A percentile compares a stretch with the other conserved stretches of the same genome.
Evolutionary conservation across 495 filamentous ascomycete species (phyloP).

Genomic region (Lichenothelia convexa): DNA sequence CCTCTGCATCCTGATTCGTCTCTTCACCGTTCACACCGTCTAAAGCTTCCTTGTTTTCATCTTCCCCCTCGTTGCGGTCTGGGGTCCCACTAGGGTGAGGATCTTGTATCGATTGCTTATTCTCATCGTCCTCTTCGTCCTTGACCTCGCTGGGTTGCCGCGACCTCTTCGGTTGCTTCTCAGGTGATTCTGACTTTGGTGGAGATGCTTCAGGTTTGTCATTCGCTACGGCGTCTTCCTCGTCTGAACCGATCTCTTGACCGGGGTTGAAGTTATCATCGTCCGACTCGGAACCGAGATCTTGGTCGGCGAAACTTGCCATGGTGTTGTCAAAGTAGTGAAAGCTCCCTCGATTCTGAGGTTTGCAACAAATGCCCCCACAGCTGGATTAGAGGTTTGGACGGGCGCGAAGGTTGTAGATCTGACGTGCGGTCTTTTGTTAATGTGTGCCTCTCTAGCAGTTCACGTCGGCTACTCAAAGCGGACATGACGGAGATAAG

Average conservation of each 20-base stretch:
- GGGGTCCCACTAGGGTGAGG: background rate
- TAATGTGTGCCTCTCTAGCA: too few relatives aligned
- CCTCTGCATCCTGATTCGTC: slow-evolving; percentile 16
- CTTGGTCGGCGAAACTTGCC: slow-evolving; percentile 10
- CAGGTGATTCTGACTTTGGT: background rate
- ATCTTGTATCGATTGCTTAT: slow-evolving; percentile 3
- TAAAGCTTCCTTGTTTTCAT: slow-evolving; percentile 15
- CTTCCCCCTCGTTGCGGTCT: slow-evolving; percentile 3
- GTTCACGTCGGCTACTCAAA: too few relatives aligned
- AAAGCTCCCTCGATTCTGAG: background rate
- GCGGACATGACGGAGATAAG: too few relatives aligned
- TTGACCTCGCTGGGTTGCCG: slow-evolving; percentile 24
- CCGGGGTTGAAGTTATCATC: slow-evolving; percentile 17
- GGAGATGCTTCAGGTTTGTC: background rate
- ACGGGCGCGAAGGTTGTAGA: too few relatives aligned
- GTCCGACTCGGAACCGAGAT: slow-evolving; percentile 13
- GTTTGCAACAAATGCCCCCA: background rate
- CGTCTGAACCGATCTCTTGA: slow-evolving; percentile 11
- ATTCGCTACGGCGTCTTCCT: slow-evolving; percentile 8
- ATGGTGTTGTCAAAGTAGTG: background rate
- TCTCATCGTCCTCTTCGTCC: slow-evolving; percentile 33
- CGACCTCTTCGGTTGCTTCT: slow-evolving; percentile 1
- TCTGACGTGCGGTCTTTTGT: too few relatives aligned
- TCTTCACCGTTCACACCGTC: slow-evolving; percentile 34
- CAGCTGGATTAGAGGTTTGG: background rate